These are phyloP conservation scores for Eragrostis nindensis DNA, from an alignment of 176 grass and related monocot species.

Conservation along the genomic window DNA sequence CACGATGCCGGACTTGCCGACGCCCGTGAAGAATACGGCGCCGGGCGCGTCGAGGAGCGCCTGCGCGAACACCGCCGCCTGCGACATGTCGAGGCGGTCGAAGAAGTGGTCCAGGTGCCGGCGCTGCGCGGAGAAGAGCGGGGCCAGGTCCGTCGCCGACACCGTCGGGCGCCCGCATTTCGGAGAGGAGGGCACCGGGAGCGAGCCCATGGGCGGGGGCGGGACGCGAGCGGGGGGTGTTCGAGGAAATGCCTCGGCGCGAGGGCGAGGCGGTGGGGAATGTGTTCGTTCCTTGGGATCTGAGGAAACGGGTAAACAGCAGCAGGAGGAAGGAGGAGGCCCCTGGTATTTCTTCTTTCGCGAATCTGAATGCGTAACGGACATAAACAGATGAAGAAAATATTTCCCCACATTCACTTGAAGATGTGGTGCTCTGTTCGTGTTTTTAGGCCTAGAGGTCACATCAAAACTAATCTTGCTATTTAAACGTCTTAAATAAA, in stretches of 20 bases:
- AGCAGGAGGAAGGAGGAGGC: not conserved
- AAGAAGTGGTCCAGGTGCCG: constrained; percentile 83
- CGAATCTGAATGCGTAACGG: not conserved
- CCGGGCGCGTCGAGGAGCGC: constrained; percentile 68
- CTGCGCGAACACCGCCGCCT: constrained; percentile 76
- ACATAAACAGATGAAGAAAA: not conserved
- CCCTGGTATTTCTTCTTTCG: not conserved
- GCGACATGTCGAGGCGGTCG: constrained; percentile 67
- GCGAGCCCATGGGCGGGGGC: constrained; percentile 49
- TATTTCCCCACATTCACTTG: too few relatives aligned
- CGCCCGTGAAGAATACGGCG: constrained; percentile 90
- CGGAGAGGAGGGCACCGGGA: constrained; percentile 21
- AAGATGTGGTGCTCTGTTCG: too few relatives aligned
- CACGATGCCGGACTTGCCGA: constrained; percentile 92
- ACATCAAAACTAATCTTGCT: too few relatives aligned
- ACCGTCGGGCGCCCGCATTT: constrained; percentile 44
- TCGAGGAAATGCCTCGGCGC: constrained; percentile 39
- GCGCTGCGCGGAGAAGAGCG: constrained; percentile 68
- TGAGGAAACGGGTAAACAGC: not conserved
- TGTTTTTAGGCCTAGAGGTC: too few relatives aligned
- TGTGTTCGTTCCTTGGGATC: constrained; percentile 17
- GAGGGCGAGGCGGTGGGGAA: not conserved
- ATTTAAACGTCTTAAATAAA: too few relatives aligned
- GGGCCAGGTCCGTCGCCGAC: constrained; percentile 50
- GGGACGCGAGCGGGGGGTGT: constrained; percentile 2